phyloP scores from a whole-genome alignment of 352 stramenopile genomes.

The Globisporangium cederbergense region DNA sequence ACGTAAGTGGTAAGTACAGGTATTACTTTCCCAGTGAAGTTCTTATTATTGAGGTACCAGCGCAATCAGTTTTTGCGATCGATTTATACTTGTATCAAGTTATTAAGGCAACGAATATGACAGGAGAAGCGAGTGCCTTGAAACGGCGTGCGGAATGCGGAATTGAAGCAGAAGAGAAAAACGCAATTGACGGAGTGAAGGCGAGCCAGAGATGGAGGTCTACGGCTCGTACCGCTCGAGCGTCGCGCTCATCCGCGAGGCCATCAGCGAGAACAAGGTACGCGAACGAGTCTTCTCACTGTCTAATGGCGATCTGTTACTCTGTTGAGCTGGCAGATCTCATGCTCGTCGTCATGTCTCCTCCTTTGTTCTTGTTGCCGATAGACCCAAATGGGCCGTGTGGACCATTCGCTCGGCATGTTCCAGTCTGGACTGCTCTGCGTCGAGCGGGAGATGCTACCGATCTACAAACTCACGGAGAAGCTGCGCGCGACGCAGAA shows the following conservation, averaged over 20 bases:
- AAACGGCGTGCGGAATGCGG: conserved; percentile 5
- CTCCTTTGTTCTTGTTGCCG: background rate
- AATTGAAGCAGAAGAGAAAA: no score
- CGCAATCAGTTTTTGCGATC: no score
- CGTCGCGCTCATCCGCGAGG: conserved; percentile 58
- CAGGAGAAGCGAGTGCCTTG: background rate
- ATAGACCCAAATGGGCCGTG: conserved; percentile 57
- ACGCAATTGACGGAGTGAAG: background rate
- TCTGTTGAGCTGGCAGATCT: background rate
- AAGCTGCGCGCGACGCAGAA: conserved; percentile 75
- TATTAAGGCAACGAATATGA: no score
- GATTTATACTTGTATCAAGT: no score
- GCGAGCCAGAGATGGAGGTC: conserved; percentile 36
- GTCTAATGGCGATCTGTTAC: background rate
- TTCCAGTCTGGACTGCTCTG: conserved; percentile 66
- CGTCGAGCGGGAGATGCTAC: conserved; percentile 79
- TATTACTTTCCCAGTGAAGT: no score
- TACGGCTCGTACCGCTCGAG: conserved; percentile 45
- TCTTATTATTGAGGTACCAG: no score
- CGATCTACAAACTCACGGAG: conserved; percentile 83
- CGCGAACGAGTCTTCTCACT: background rate
- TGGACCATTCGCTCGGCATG: conserved; percentile 46
- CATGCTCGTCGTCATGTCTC: background rate
- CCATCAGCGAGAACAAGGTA: conserved; percentile 64
- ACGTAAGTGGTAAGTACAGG: no score